These are phyloP conservation scores for Encephalitozoon hellem DNA, from an alignment of 371 early-diverging fungal genomes.

Conservation along the genomic window DNA sequence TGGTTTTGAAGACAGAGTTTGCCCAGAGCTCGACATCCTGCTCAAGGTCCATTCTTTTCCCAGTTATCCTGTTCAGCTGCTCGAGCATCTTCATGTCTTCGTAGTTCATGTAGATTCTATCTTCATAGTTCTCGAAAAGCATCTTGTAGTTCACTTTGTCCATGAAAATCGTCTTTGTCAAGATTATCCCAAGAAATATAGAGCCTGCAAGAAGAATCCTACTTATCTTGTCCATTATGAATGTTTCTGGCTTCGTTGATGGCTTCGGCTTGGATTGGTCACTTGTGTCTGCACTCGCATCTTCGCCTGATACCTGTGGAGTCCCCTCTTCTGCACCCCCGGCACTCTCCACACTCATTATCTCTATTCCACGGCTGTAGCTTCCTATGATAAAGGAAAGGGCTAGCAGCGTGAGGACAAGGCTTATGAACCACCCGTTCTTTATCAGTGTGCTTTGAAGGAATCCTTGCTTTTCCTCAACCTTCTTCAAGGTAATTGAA, in stretches of 20 bases:
- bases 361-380: background rate
- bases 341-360: background rate
- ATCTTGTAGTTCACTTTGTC: conserved; percentile 33
- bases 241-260: background rate
- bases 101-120: conserved; percentile 36
- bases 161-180: conserved; percentile 29
- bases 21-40: conserved; percentile 16
- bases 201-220: conserved; percentile 15
- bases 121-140: conserved; percentile 28
- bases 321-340: background rate
- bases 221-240: background rate
- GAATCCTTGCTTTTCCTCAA: background rate
- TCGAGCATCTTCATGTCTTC: conserved; percentile 24
- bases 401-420: background rate
- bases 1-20: conserved; percentile 9
- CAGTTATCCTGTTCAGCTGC: conserved; percentile 22
- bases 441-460: background rate
- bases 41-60: background rate
- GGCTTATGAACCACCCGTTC: background rate
- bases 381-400: background rate
- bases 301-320: background rate
- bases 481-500: background rate
- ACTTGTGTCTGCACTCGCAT: background rate
- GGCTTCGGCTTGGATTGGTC: no score
- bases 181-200: background rate